These are phyloP conservation scores for Piper betle DNA, from an alignment of 164 flowering plant species.

Conservation along the genomic window DNA sequence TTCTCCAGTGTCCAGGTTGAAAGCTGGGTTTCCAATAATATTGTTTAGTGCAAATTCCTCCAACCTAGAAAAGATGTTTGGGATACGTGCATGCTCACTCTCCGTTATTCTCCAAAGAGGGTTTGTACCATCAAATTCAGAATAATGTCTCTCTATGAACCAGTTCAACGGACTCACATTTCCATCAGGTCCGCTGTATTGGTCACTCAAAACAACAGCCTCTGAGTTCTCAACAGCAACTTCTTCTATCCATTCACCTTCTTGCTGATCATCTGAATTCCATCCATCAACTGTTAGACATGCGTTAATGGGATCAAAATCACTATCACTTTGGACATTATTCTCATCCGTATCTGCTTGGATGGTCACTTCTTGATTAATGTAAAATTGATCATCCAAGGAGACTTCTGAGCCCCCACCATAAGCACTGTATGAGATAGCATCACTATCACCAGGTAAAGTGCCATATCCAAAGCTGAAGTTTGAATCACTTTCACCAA, in stretches of 20 bases:
- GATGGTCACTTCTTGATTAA: conserved; percentile 33
- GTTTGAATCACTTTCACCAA: conserved; percentile 69
- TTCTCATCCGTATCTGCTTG: conserved; percentile 31
- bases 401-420: conserved; percentile 73
- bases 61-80: conserved; percentile 15
- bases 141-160: conserved; percentile 1
- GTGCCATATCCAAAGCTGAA: conserved; percentile 39
- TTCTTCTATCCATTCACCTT: conserved; percentile 40
- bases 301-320: conserved; percentile 95
- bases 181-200: background rate
- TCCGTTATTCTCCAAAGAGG: conserved; percentile 22
- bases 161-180: background rate
- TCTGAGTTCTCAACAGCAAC: conserved; percentile 22
- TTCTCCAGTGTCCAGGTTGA: conserved; percentile 43
- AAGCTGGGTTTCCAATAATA: conserved; percentile 25
- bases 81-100: conserved; percentile 15
- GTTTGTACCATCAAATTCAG: conserved; percentile 4
- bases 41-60: conserved; percentile 12
- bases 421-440: conserved; percentile 49
- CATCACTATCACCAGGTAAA: conserved; percentile 50
- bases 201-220: conserved; percentile 8
- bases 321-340: conserved; percentile 49
- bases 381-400: conserved; percentile 37
- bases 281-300: conserved; percentile 50
- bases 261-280: conserved; percentile 42